Conservation (phyloP, 129 eudicot genomes). For the Gnaphalium uliginosum region DNA sequence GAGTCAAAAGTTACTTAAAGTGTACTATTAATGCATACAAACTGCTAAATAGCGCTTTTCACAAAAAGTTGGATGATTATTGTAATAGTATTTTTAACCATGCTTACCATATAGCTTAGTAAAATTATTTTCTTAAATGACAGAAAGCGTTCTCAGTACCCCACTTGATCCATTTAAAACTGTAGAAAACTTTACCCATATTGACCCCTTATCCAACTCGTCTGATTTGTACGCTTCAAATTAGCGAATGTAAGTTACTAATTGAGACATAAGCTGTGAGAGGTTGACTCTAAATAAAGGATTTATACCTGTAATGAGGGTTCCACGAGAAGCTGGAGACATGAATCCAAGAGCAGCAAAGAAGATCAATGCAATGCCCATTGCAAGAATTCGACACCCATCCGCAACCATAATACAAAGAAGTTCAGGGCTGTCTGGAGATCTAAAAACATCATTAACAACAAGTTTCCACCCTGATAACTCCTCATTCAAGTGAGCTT, state of each 20-base stretch:
- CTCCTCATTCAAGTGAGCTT: conserved; percentile 40
- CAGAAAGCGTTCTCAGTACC: neutral
- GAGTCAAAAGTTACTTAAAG: neutral
- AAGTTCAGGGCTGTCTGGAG: conserved; percentile 25
- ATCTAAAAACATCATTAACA: conserved; percentile 33
- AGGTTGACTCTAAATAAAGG: neutral
- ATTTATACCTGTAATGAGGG: conserved; percentile 31
- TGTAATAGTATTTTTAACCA: neutral
- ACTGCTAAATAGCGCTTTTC: neutral
- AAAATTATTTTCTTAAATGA: too few relatives aligned
- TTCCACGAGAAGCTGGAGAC: conserved; percentile 45
- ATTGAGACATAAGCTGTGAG: neutral
- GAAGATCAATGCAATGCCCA: conserved; percentile 32
- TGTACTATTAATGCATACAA: neutral
- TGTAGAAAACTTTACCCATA: neutral
- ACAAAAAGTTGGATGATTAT: neutral
- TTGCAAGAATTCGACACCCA: conserved; percentile 34
- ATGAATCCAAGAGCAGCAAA: conserved; percentile 40
- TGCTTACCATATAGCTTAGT: neutral
- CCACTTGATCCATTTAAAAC: neutral
- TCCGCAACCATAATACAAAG: conserved; percentile 40
- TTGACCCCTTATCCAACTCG: neutral
- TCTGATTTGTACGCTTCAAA: neutral
- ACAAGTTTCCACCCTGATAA: conserved; percentile 42
- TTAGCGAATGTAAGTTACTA: neutral